phyloP scores from a whole-genome alignment of 2,329 filamentous ascomycete genomes.

The Penicillium sp. region DNA sequence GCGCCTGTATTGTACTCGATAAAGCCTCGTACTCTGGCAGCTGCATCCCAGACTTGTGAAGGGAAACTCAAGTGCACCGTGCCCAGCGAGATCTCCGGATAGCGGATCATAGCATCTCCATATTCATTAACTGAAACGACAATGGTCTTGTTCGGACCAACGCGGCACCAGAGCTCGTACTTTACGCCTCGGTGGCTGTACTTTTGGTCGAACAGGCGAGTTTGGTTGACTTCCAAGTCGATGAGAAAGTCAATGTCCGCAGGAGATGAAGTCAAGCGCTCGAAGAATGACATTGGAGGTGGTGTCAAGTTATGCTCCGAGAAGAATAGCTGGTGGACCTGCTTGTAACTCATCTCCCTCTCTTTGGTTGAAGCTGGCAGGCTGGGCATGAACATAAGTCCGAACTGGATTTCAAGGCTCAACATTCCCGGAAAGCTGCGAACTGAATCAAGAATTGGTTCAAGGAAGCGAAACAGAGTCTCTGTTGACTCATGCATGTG shows the following conservation, averaged over 20 bases:
- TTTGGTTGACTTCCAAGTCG: conserved; percentile 26
- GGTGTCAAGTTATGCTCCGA: conserved; percentile 25
- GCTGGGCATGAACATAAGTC: conserved; percentile 32
- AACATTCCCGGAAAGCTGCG: conserved; percentile 36
- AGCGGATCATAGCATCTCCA: conserved; percentile 28
- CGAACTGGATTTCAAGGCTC: conserved; percentile 38
- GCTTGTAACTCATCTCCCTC: conserved; percentile 9
- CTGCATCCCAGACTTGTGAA: conserved; percentile 40
- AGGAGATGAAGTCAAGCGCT: conserved; percentile 40
- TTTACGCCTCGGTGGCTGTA: conserved; percentile 23
- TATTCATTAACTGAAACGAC: conserved; percentile 34
- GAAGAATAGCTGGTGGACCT: conserved; percentile 35
- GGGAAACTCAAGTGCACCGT: conserved; percentile 42
- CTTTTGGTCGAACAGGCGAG: conserved; percentile 28
- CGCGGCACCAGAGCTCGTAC: conserved; percentile 43
- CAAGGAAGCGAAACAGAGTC: conserved; percentile 29
- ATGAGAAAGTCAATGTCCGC: conserved; percentile 41
- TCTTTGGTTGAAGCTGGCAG: conserved; percentile 22
- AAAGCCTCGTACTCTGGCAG: conserved; percentile 29
- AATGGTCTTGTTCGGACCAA: conserved; percentile 28
- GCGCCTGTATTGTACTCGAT: conserved; percentile 21
- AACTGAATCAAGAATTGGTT: conserved; percentile 32
- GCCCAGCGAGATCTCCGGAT: conserved; percentile 29
- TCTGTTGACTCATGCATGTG: not conserved
- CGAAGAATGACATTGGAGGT: conserved; percentile 35